A percentile compares a stretch with the other conserved stretches of the same genome.
Evolutionary conservation across 257 asterid genomes (phyloP).

Genomic region (Schizonepeta tenuifolia): DNA sequence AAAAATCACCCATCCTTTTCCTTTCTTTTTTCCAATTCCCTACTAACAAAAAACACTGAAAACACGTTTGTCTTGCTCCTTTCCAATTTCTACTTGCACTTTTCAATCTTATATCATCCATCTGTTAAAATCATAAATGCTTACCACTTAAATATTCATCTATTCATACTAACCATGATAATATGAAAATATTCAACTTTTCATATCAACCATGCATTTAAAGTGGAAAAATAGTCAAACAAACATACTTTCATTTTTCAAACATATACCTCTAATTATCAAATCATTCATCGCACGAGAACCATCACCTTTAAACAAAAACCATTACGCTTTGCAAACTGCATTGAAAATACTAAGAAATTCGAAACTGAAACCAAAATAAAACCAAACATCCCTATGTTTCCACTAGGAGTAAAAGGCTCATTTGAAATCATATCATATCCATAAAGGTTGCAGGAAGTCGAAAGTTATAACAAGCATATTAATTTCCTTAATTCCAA

Average conservation of each 20-base stretch:
- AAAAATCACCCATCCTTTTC: no score
- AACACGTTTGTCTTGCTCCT: no score
- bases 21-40: no score
- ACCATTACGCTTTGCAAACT: neutral
- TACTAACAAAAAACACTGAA: no score
- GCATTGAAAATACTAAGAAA: neutral
- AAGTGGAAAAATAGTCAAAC: neutral
- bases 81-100: neutral
- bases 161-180: neutral
- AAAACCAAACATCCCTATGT: neutral
- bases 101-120: neutral
- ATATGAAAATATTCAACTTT: neutral
- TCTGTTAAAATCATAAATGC: neutral
- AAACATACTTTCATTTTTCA: neutral
- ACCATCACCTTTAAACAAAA: neutral
- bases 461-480: neutral
- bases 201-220: neutral
- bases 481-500: neutral
- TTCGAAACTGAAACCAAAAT: neutral
- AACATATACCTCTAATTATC: neutral
- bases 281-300: neutral
- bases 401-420: neutral
- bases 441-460: neutral
- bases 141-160: neutral
- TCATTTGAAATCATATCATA: neutral